Evolutionary conservation across 495 filamentous ascomycete genomes (phyloP), one percentile per base, ranked within the genome.

Genomic region (Podospora didyma): DNA sequence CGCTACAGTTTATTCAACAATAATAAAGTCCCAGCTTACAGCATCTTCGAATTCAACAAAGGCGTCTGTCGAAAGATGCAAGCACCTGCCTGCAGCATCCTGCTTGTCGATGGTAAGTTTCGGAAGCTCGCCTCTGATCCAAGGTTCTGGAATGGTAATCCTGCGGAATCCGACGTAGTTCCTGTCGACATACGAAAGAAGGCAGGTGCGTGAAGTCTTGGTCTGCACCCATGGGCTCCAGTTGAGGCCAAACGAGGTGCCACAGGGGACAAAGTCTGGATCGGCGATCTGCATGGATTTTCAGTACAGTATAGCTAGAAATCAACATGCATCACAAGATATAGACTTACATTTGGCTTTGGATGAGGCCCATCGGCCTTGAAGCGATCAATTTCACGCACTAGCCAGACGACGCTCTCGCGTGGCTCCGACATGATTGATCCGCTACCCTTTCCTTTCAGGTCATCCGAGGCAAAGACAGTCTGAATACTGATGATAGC

Each of bases 11-110:
- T 2, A 53, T 3, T 12, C 14, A 16, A 14, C n/a, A 16, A 5
- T 23, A 17, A 45, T 7, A 31, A 3, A 17, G 52, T 17, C 22
- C 19, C 50, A 22, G 7, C 73, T 52, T 62, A 76, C 77, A 7
- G 59, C 61, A 41, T 77, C 65, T 54, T 80, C 77, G 65, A 75
- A 80, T 56, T 72, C 70, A 2, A 80, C 66, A 53, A 79, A 78
- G 0, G 71, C 65, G 44, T 80, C 75, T 7, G 68, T 65, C 2
- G 75, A 70, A 17, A 78, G 59, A 58, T 72, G 64, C 11, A 78
- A 51, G 46, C 77, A 80, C 51, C 70, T 66, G 0, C 73, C 75
- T 24, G 63, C 60, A 0, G 53, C 55, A 46, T 79, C 74, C 10
- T 53, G 46, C n/a, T 54, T 41, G 17, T 55, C 61, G 1, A 73